Evolutionary conservation across 306 rosid species (phyloP), one percentile per base, ranked within the genome.

Genomic region (Spatholobus suberectus): DNA sequence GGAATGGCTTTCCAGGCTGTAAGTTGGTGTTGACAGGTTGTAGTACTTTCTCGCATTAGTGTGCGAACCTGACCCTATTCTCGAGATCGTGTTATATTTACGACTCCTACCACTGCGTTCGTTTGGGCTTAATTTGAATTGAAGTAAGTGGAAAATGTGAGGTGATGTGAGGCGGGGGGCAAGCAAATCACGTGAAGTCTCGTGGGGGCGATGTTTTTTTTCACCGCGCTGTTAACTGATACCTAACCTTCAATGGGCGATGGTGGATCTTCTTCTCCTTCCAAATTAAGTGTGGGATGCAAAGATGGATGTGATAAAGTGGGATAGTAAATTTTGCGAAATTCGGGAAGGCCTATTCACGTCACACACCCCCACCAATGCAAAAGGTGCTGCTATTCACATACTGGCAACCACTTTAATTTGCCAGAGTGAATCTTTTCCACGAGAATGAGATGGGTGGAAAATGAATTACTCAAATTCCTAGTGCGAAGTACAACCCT

Each of bases 1-100:
- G 83, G 86, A 78, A 70, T 32, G 82, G 84, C 82, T 78, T 81
- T 90, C 91, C 98, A 95, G 98, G 81, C 97, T 95, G 98, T 90
- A 81, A 73, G 89, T 86, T 82, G 92, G 89, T 86, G 92, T 86
- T 93, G 94, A 91, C 97, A 91, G 97, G 90, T 86, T 93, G 97
- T 90, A 78, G 8, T 91, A 76, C n/a, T 61, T 7, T 65, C 40
- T 41, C 61, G 18, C 51, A 38, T 57, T 51, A 62, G 80, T 77
- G 83, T 44, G 55, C 8, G 26, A 11, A 54, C 15, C 68, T 20
- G 49, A 26, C 86, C 86, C 87, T 35, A 66, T 17, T 86, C n/a
- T 81, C 68, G 41, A 69, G 72, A 49, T 70, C 27, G 2, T 63
- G 0, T 17, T 5, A 0, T 76, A 70, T 69, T 88, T 88, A 87